Conservation (phyloP, 179 eudicot species). For the Camellia oleifera region DNA sequence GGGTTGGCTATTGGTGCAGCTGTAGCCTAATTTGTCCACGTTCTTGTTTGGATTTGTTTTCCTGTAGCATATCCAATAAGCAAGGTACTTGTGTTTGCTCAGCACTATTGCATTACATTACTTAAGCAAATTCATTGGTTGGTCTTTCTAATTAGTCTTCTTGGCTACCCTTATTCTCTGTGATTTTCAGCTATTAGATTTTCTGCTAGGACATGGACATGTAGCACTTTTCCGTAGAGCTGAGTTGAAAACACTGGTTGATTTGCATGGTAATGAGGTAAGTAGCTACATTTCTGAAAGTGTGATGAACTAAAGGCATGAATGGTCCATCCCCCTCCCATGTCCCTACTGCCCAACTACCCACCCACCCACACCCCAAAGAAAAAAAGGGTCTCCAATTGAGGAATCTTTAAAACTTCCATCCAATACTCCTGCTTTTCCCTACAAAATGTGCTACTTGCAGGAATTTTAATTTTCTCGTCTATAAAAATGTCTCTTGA, state of each 20-base stretch:
- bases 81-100: slow-evolving; percentile 47
- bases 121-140: neutral
- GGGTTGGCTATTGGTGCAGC: slow-evolving; percentile 92
- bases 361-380: neutral
- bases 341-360: neutral
- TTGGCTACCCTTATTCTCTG: slow-evolving; percentile 14
- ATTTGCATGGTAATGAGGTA: slow-evolving; percentile 96
- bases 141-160: neutral
- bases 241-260: slow-evolving; percentile 88
- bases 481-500: too few relatives aligned
- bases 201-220: slow-evolving; percentile 69
- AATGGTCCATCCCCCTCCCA: neutral
- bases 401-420: too few relatives aligned
- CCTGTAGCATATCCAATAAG: slow-evolving; percentile 98
- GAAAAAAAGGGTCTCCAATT: too few relatives aligned
- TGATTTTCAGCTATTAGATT: slow-evolving; percentile 66
- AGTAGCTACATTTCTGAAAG: neutral
- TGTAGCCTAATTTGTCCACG: slow-evolving; percentile 79
- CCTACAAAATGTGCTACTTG: too few relatives aligned
- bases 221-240: slow-evolving; percentile 92
- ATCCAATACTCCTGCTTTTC: neutral
- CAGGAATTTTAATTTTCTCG: too few relatives aligned
- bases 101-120: neutral
- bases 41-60: slow-evolving; percentile 89
- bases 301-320: neutral